These are phyloP conservation scores for Micractinium conductrix DNA, from an alignment of 139 green algal genomes.

Conservation along the genomic window DNA sequence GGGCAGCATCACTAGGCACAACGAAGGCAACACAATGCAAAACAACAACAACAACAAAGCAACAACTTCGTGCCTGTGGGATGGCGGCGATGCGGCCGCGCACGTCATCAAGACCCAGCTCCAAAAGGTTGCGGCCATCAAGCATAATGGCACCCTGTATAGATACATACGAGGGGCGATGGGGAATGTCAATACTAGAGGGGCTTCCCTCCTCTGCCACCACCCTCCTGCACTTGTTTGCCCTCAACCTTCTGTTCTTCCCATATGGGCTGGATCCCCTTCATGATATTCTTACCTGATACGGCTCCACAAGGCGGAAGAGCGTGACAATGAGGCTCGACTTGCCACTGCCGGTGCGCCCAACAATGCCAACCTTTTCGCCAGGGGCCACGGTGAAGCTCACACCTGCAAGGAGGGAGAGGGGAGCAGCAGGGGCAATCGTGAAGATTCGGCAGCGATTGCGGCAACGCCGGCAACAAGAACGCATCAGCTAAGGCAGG, in stretches of 20 bases:
- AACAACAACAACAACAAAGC: neutral
- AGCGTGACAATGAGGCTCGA: constrained; percentile 83
- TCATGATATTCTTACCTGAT: neutral
- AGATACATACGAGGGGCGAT: no score
- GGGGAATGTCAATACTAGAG: no score
- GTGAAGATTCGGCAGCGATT: no score
- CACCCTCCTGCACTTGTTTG: no score
- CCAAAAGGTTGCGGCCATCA: constrained; percentile 84
- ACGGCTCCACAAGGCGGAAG: constrained; percentile 87
- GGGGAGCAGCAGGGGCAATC: neutral
- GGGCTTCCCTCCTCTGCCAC: no score
- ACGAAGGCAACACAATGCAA: no score
- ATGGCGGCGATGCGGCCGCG: constrained; percentile 83
- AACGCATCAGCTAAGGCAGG: no score
- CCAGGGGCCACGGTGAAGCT: constrained; percentile 56
- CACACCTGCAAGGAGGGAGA: constrained; percentile 35
- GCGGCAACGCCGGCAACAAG: no score
- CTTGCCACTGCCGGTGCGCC: constrained; percentile 91
- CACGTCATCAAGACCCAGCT: constrained; percentile 80
- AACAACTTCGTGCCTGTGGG: constrained; percentile 65
- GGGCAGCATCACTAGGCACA: no score
- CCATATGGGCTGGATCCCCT: neutral
- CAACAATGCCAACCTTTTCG: constrained; percentile 84
- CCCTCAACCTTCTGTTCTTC: no score
- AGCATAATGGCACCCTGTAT: constrained; percentile 73